Evolutionary conservation across 2,329 filamentous ascomycete species (phyloP).

Genomic region (Aspergillus thermomutatus): DNA sequence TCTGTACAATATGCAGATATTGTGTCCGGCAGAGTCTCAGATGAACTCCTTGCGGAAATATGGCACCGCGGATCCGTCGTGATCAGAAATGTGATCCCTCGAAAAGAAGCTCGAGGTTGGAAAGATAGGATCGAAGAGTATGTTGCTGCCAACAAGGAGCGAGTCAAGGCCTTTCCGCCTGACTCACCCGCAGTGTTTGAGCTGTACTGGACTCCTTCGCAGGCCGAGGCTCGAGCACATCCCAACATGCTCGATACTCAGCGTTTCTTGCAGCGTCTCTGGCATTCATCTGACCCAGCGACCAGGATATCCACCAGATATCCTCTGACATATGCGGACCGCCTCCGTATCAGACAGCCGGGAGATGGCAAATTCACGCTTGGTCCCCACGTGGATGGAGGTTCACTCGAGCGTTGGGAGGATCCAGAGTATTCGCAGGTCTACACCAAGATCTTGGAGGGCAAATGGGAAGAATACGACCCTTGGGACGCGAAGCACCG

Average conservation of each 20-base stretch:
- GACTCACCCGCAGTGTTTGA: conserved; percentile 69
- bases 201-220: conserved; percentile 69
- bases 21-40: conserved; percentile 33
- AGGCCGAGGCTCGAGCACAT: conserved; percentile 65
- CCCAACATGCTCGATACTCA: conserved; percentile 62
- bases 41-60: conserved; percentile 48
- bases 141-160: conserved; percentile 55
- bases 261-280: conserved; percentile 60
- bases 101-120: conserved; percentile 60
- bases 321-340: conserved; percentile 67
- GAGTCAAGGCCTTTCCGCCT: conserved; percentile 59
- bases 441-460: conserved; percentile 70
- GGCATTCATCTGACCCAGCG: conserved; percentile 54
- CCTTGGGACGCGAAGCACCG: conserved; percentile 74
- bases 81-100: conserved; percentile 63
- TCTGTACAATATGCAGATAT: conserved; percentile 42
- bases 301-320: conserved; percentile 52
- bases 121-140: conserved; percentile 66
- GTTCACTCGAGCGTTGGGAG: conserved; percentile 74
- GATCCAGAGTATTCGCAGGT: conserved; percentile 65
- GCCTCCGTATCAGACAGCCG: conserved; percentile 67
- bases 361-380: conserved; percentile 69
- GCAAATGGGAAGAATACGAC: conserved; percentile 77
- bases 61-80: conserved; percentile 60
- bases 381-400: conserved; percentile 71